Evolutionary conservation across 139 green algal species (phyloP).

Genomic region (Auxenochlorella protothecoides): DNA sequence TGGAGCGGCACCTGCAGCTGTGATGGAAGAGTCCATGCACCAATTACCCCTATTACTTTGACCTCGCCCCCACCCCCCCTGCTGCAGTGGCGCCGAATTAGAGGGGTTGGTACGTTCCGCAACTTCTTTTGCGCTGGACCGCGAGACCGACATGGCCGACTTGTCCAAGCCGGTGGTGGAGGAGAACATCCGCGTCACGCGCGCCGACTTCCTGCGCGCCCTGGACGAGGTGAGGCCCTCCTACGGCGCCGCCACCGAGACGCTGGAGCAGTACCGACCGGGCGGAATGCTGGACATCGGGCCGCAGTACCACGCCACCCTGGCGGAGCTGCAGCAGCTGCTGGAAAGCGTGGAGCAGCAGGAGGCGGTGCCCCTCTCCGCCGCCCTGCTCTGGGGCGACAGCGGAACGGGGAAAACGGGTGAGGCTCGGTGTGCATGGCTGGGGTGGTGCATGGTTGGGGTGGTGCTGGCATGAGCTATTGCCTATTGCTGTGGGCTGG

Average conservation of each 20-base stretch:
- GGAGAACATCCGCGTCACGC: conserved; percentile 78
- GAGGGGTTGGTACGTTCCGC: conserved; percentile 94
- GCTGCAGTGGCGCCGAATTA: conserved; percentile 75
- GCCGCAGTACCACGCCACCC: conserved; percentile 41
- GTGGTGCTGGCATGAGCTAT: no score
- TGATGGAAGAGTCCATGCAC: no score
- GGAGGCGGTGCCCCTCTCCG: conserved; percentile 58
- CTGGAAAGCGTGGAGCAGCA: conserved; percentile 24
- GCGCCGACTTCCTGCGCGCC: conserved; percentile 81
- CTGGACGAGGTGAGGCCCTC: conserved; percentile 90
- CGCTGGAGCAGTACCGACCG: conserved; percentile 67
- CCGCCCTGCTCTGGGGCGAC: conserved; percentile 76
- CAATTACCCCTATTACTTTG: no score
- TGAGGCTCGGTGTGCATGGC: neutral
- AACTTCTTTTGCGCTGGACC: conserved; percentile 82
- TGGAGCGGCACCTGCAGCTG: no score
- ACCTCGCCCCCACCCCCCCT: no score
- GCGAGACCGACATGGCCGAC: conserved; percentile 85
- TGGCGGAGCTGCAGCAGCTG: conserved; percentile 52
- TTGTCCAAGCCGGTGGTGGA: conserved; percentile 84
- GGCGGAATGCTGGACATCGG: conserved; percentile 87
- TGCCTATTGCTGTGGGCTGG: no score
- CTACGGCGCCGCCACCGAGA: conserved; percentile 82
- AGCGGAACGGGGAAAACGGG: conserved; percentile 79
- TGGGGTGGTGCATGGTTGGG: no score